Evolutionary conservation across 306 rosid genomes (phyloP), one percentile per base, ranked within the genome.

Genomic region (Neltuma alba): DNA sequence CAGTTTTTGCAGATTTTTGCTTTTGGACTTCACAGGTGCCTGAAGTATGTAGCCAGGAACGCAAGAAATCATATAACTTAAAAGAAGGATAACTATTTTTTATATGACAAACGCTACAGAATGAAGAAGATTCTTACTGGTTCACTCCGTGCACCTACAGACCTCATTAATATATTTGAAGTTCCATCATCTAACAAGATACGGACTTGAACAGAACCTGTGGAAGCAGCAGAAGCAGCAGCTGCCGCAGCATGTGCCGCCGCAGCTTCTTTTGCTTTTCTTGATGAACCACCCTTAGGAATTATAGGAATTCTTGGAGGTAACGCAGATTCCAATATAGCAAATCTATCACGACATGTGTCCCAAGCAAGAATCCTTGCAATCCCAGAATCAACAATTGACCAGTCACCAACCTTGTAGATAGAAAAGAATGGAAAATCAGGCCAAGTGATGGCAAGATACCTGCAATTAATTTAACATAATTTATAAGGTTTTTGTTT

Each of bases 341-440:
- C 97, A 91, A 89, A 96, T 87, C 98, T 91, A 79, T 96, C 98
- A 83, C 90, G 92, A 85, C 99, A 96, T 50, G 97, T 84, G 88
- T 96, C 99, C 99, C 98, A 96, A 58, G 98, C 98, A 41, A 96
- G 91, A 83, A 96, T 94, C 84, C 98, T 91, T 68, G 99, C 98
- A 89, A 91, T 96, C 79, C 99, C 99, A 25, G 99, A 93, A 88
- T 96, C 99, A 80, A 93, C 98, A 44, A 93, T 87, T 40, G 99
- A 91, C 99, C 99, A 96, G 78, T 93, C 96, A 86, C 94, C 88
- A 52, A 83, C 98, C 88, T 93, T 93, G 89, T 91, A 91, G 78
- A 96, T 81, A 36, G 99, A 96, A 84, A 96, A 96, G 87, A 93
- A 96, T 58, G 99, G 99, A 78, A 96, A 91, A 83, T 96, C 99